Evolutionary conservation across 345 rosid species (phyloP).

Genomic region (Stellera chamaejasme): DNA sequence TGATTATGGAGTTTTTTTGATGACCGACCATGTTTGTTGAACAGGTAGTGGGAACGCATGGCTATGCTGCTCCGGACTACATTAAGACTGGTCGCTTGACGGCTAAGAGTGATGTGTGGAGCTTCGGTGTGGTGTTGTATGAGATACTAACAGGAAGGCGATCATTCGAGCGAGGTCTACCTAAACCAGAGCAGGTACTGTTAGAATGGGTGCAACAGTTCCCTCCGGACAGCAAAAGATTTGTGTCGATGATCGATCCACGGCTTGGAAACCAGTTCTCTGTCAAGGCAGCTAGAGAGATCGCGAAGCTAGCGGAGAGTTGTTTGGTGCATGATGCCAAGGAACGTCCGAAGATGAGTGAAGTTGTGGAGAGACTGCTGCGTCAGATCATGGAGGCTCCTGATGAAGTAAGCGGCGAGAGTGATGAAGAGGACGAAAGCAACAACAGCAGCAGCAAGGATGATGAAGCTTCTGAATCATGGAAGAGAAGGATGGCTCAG

Average conservation of each 20-base stretch:
- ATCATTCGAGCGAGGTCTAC: conserved; percentile 60
- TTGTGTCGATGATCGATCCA: conserved; percentile 57
- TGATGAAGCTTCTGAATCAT: conserved; percentile 26
- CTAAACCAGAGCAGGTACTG: conserved; percentile 50
- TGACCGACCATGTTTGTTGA: neutral
- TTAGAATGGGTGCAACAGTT: conserved; percentile 71
- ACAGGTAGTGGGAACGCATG: conserved; percentile 79
- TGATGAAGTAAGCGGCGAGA: conserved; percentile 13
- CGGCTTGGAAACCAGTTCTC: conserved; percentile 53
- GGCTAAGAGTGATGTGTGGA: conserved; percentile 72
- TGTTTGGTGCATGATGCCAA: conserved; percentile 56
- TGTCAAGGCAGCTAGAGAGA: conserved; percentile 35
- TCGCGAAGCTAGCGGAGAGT: conserved; percentile 63
- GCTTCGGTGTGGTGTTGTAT: conserved; percentile 79
- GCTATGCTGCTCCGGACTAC: conserved; percentile 95
- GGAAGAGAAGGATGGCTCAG: conserved; percentile 55
- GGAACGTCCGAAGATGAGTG: conserved; percentile 66
- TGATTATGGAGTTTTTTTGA: neutral
- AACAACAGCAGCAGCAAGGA: conserved; percentile 4
- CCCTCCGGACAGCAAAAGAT: conserved; percentile 55
- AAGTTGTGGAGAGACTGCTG: conserved; percentile 53
- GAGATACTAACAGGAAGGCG: conserved; percentile 82
- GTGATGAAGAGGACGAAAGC: conserved; percentile 11
- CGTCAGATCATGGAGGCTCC: conserved; percentile 36
- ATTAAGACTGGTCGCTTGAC: conserved; percentile 78